These are phyloP conservation scores for Hymenoscyphus salicellus DNA, from an alignment of 2,329 filamentous ascomycete genomes.

Conservation along the genomic window DNA sequence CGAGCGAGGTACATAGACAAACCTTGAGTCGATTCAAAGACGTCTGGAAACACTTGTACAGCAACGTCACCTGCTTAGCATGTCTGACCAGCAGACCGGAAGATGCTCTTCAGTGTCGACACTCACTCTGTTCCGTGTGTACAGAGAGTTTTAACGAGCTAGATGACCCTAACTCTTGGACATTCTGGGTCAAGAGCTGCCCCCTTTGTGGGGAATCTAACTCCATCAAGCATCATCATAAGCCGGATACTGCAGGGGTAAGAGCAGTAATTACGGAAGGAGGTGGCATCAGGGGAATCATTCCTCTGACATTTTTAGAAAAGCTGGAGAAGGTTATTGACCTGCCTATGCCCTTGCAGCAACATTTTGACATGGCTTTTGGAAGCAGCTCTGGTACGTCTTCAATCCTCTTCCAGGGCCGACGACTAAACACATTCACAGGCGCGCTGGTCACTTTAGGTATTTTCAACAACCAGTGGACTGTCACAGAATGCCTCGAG, in stretches of 20 bases:
- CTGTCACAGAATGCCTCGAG: conserved; percentile 13
- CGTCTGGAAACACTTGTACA: not conserved
- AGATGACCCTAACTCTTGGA: conserved; percentile 19
- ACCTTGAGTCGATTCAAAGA: not conserved
- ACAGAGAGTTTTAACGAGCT: not conserved
- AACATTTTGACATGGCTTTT: conserved; percentile 27
- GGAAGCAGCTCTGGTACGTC: conserved; percentile 28
- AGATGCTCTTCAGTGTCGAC: not conserved
- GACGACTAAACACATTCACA: conserved; percentile 13
- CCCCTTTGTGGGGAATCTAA: conserved; percentile 31
- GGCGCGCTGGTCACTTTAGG: conserved; percentile 24
- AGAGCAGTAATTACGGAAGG: conserved; percentile 39
- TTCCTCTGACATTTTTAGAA: conserved; percentile 26
- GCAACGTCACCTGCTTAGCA: not conserved
- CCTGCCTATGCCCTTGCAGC: conserved; percentile 21
- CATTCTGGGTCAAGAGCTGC: conserved; percentile 30
- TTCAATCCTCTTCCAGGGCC: conserved; percentile 1
- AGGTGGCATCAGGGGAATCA: conserved; percentile 30
- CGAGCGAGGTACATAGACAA: not conserved
- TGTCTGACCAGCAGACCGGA: not conserved
- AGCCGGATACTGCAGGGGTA: conserved; percentile 37
- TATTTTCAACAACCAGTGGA: conserved; percentile 16
- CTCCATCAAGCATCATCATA: conserved; percentile 25
- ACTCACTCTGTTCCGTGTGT: not conserved
- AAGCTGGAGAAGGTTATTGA: conserved; percentile 23